These are phyloP conservation scores for Neurospora sp. DNA, from an alignment of 495 filamentous ascomycete genomes.

Conservation along the genomic window DNA sequence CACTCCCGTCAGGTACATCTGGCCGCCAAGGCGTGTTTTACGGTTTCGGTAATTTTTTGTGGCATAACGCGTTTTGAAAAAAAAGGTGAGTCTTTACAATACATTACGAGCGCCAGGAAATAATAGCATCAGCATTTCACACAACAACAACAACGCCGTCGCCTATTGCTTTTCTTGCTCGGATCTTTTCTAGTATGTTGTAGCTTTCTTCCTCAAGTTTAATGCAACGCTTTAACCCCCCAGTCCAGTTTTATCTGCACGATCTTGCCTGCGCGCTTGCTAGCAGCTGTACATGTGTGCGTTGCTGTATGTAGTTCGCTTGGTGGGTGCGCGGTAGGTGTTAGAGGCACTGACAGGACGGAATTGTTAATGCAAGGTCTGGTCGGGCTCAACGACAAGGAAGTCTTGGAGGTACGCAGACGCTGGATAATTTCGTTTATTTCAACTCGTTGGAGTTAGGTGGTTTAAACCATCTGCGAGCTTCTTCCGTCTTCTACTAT, in stretches of 20 bases:
- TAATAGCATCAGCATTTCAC: background rate
- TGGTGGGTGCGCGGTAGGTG: background rate
- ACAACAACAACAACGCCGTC: background rate
- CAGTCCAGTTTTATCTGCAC: too few relatives aligned
- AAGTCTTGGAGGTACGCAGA: too few relatives aligned
- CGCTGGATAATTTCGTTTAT: too few relatives aligned
- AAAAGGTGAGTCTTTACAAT: background rate
- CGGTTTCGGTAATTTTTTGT: background rate
- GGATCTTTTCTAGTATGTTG: background rate
- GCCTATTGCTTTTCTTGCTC: background rate
- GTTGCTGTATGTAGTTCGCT: background rate
- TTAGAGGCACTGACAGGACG: too few relatives aligned
- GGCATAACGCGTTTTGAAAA: background rate
- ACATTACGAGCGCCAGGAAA: background rate
- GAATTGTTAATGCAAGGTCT: background rate
- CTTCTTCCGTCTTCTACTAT: too few relatives aligned
- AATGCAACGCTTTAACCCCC: background rate
- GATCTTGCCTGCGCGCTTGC: too few relatives aligned
- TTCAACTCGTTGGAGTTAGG: too few relatives aligned
- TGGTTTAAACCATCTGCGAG: too few relatives aligned
- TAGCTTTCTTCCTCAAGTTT: background rate
- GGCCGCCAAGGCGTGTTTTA: background rate
- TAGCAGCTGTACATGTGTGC: too few relatives aligned
- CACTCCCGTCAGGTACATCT: too few relatives aligned
- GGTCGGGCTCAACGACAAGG: too few relatives aligned